phyloP scores from a whole-genome alignment of 208 protist species.

The Acanthamoeba royreba region DNA sequence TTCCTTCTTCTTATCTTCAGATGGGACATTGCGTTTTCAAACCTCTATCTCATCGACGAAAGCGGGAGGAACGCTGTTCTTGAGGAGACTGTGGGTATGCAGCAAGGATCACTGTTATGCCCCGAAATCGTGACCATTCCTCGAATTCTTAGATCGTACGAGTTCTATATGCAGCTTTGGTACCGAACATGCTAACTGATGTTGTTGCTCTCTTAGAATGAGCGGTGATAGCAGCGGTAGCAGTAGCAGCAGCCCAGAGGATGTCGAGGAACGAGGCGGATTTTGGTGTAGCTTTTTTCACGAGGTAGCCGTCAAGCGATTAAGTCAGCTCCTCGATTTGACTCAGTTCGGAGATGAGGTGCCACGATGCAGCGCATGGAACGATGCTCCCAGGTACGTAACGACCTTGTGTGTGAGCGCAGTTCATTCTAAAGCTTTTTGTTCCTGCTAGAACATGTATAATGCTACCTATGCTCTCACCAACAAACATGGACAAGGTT shows the following conservation, averaged over 20 bases:
- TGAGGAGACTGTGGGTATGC: background rate
- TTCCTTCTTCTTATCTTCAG: background rate
- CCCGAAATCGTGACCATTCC: background rate
- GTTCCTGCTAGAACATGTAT: slow-evolving; percentile 12
- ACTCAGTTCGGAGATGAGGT: background rate
- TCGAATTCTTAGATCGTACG: background rate
- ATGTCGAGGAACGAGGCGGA: background rate
- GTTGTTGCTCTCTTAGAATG: too few species aligned
- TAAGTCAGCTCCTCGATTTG: background rate
- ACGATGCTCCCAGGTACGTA: background rate
- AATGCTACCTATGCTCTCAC: background rate
- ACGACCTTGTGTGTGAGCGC: background rate
- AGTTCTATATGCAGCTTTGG: too few species aligned
- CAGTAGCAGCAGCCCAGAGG: background rate
- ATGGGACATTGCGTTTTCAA: slow-evolving; percentile 8
- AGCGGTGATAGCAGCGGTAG: background rate
- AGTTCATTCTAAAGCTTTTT: too few species aligned
- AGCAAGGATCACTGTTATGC: background rate
- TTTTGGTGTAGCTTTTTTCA: background rate
- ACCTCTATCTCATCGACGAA: background rate
- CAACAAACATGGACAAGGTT: background rate
- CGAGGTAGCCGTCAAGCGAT: background rate
- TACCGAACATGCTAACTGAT: too few species aligned
- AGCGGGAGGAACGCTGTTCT: background rate
- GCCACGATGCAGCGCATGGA: background rate